Evolutionary conservation across 2,329 filamentous ascomycete species (phyloP).

Genomic region (Fusarium newnesense): DNA sequence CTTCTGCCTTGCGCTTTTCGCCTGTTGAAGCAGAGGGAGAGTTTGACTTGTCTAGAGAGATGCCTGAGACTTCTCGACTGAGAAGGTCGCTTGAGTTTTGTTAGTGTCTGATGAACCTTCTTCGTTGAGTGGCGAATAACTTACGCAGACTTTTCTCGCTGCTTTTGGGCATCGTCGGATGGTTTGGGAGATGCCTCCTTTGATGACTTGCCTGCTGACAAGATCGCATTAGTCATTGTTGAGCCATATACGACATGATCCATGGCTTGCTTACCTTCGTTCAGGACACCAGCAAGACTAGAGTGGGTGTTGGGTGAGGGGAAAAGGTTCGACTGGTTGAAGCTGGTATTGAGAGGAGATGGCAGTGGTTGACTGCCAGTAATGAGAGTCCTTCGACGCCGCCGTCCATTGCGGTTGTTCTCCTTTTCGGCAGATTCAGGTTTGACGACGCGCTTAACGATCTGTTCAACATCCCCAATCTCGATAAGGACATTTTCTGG

Average conservation of each 20-base stretch:
- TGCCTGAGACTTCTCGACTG: constrained; percentile 92
- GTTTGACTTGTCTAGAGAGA: constrained; percentile 83
- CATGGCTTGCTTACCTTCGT: constrained; percentile 69
- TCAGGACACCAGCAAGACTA: constrained; percentile 86
- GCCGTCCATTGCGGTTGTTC: constrained; percentile 89
- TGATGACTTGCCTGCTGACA: constrained; percentile 47
- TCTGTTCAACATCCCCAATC: constrained; percentile 98
- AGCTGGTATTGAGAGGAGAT: constrained; percentile 91
- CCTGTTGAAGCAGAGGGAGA: constrained; percentile 62
- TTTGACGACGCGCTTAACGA: constrained; percentile 95
- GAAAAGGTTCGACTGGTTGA: constrained; percentile 81
- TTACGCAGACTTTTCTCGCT: constrained; percentile 94
- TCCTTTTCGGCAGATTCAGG: constrained; percentile 80
- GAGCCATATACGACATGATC: too few species aligned
- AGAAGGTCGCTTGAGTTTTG: constrained; percentile 75
- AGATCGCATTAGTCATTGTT: constrained; percentile 20
- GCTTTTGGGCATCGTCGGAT: constrained; percentile 75
- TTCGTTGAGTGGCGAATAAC: constrained; percentile 46
- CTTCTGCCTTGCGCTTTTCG: constrained; percentile 72
- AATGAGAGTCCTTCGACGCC: constrained; percentile 91
- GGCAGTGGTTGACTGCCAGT: constrained; percentile 96
- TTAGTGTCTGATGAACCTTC: constrained; percentile 4
- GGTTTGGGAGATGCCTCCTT: constrained; percentile 62
- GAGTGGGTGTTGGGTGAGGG: constrained; percentile 71
- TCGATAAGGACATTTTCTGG: constrained; percentile 99